Conservation (phyloP, 345 rosid genomes). For the Brassica carinata region DNA sequence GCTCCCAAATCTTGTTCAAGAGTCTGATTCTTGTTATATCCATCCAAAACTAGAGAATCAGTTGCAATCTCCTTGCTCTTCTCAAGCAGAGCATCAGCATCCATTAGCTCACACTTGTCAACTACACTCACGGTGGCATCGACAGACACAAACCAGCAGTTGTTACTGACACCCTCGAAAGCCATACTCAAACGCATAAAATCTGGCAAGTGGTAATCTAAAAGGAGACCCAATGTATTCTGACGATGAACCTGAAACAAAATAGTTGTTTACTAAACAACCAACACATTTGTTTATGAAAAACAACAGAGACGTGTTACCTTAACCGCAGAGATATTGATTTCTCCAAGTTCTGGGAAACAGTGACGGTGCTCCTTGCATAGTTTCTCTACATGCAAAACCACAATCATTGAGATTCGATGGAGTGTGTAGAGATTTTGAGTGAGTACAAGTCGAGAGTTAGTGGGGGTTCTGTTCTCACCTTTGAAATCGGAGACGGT, state of each 20-base stretch:
- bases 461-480: background rate
- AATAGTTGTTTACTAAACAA: too few species aligned
- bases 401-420: background rate
- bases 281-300: background rate
- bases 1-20: conserved; percentile 22
- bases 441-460: background rate
- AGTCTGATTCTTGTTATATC: background rate
- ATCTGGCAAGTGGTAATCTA: conserved; percentile 51
- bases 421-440: background rate
- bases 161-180: conserved; percentile 42
- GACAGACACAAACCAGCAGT: conserved; percentile 51
- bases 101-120: conserved; percentile 19
- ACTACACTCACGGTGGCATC: conserved; percentile 48
- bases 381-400: conserved; percentile 5
- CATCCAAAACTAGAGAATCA: conserved; percentile 9
- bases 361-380: background rate
- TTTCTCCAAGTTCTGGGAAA: conserved; percentile 3
- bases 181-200: conserved; percentile 49
- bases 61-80: conserved; percentile 18
- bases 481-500: conserved; percentile 57
- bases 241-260: conserved; percentile 35
- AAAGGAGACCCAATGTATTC: conserved; percentile 27
- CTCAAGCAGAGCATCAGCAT: conserved; percentile 25
- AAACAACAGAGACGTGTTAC: background rate
- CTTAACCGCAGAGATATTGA: background rate